A percentile compares a stretch with the other conserved stretches of the same genome.
These are phyloP conservation scores for Multifurca ochricompacta DNA, from an alignment of 768 basidiomycete species.

Conservation along the genomic window DNA sequence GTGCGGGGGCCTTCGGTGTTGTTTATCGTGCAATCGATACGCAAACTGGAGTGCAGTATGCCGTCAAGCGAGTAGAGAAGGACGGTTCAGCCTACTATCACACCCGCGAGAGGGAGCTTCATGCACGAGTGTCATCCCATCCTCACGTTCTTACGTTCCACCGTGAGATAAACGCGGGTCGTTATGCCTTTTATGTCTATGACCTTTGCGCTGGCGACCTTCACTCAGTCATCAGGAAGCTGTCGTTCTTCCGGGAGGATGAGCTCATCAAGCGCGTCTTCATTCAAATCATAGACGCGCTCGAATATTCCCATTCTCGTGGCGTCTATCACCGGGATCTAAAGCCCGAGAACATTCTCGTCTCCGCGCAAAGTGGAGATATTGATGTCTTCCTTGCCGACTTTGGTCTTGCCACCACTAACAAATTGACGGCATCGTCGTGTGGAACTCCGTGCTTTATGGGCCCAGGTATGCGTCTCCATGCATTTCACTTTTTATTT, in stretches of 20 bases:
- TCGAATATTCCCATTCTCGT: slow-evolving; percentile 8
- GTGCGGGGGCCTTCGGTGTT: slow-evolving; percentile 91
- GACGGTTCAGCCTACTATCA: slow-evolving; percentile 22
- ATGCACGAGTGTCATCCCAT: slow-evolving; percentile 66
- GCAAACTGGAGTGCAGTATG: slow-evolving; percentile 37
- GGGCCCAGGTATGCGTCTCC: slow-evolving; percentile 4
- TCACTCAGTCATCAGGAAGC: background rate
- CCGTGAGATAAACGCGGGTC: slow-evolving; percentile 73
- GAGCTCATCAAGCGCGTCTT: slow-evolving; percentile 9
- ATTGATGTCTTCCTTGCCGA: slow-evolving; percentile 4
- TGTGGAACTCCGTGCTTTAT: slow-evolving; percentile 5
- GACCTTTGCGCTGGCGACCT: slow-evolving; percentile 12
- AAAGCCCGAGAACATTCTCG: no score
- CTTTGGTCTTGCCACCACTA: slow-evolving; percentile 11
- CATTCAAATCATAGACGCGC: slow-evolving; percentile 10
- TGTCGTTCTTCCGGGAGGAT: slow-evolving; percentile 9
- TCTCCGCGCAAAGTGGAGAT: background rate
- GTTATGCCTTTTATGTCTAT: slow-evolving; percentile 38
- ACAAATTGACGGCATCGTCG: background rate
- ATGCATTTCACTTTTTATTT: no score
- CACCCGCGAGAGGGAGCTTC: slow-evolving; percentile 64
- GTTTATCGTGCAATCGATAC: slow-evolving; percentile 79
- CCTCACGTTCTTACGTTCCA: slow-evolving; percentile 81
- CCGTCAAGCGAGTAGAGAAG: slow-evolving; percentile 84
- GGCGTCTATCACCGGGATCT: slow-evolving; percentile 11